Conservation (phyloP, 148 eudicot species). For the Rhododendron williamsianum region DNA sequence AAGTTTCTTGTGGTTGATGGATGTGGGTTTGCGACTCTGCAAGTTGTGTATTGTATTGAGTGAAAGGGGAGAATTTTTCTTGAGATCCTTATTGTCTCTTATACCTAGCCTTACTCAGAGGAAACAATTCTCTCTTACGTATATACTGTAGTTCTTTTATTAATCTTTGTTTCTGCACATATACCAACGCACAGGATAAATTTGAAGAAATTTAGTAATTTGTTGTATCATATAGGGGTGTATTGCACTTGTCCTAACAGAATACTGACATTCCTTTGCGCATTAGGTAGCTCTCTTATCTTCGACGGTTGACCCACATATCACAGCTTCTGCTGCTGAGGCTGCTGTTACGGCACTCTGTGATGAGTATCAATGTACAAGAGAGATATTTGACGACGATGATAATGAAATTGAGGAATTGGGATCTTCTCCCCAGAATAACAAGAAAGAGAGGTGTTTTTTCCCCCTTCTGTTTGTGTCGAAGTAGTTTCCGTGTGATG, state of each 20-base stretch:
- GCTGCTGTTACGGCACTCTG: slow-evolving; percentile 80
- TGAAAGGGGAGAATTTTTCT: neutral
- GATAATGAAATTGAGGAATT: slow-evolving; percentile 27
- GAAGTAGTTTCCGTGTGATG: slow-evolving; percentile 5
- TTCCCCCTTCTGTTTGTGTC: neutral
- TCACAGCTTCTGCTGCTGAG: slow-evolving; percentile 71
- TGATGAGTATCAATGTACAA: slow-evolving; percentile 62
- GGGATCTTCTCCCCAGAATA: slow-evolving; percentile 37
- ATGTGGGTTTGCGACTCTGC: neutral
- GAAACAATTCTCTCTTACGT: neutral
- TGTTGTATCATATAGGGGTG: neutral
- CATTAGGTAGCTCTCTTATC: slow-evolving; percentile 71
- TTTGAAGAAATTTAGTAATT: neutral
- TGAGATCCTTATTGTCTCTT: neutral
- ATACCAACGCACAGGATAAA: neutral
- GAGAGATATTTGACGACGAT: slow-evolving; percentile 62
- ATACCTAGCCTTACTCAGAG: neutral
- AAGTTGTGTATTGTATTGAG: neutral
- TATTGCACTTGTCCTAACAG: neutral
- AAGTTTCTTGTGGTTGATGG: neutral
- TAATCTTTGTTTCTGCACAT: neutral
- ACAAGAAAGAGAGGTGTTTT: slow-evolving; percentile 41
- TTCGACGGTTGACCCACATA: slow-evolving; percentile 59
- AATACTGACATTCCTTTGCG: neutral
- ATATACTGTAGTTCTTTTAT: neutral